These are phyloP conservation scores for Chloris gayana DNA, from an alignment of 176 grass and related monocot species.

Conservation along the genomic window DNA sequence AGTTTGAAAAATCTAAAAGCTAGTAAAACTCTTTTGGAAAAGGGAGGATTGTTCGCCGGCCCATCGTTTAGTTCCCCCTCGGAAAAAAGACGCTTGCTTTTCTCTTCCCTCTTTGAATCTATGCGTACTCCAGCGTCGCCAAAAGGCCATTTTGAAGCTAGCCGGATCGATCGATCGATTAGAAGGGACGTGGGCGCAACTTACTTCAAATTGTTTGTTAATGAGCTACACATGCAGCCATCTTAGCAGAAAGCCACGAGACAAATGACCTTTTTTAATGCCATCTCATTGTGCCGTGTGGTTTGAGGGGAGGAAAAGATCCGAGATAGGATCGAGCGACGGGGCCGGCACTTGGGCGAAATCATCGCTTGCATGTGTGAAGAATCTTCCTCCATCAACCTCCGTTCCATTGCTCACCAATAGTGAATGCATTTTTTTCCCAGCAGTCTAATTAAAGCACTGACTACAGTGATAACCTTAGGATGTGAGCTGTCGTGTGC, in stretches of 20 bases:
- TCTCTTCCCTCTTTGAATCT: slow-evolving; percentile 32
- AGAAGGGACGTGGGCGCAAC: slow-evolving; percentile 40
- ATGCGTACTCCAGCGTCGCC: slow-evolving; percentile 48
- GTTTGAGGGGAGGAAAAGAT: slow-evolving; percentile 39
- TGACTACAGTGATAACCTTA: slow-evolving; percentile 28
- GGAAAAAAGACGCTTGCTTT: slow-evolving; percentile 42
- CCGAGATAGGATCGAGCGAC: slow-evolving; percentile 42
- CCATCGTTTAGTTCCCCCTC: slow-evolving; percentile 38
- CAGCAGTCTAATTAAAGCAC: slow-evolving; percentile 20
- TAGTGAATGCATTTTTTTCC: slow-evolving; percentile 17
- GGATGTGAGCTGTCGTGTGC: slow-evolving; percentile 54
- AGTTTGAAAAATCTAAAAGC: slow-evolving; percentile 40
- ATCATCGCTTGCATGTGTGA: slow-evolving; percentile 67
- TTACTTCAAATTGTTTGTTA: slow-evolving; percentile 42
- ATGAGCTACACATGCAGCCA: slow-evolving; percentile 60
- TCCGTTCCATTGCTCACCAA: slow-evolving; percentile 22
- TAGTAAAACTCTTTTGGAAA: slow-evolving; percentile 41
- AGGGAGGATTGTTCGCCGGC: slow-evolving; percentile 46
- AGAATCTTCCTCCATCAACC: slow-evolving; percentile 59
- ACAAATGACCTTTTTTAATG: slow-evolving; percentile 43
- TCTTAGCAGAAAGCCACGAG: slow-evolving; percentile 61
- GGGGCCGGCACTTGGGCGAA: slow-evolving; percentile 34
- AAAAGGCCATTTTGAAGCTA: slow-evolving; percentile 46
- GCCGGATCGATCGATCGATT: slow-evolving; percentile 31
- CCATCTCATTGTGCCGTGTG: slow-evolving; percentile 50